Conservation (phyloP, 805 yeast species). For the Wickerhamomyces pijperi region DNA sequence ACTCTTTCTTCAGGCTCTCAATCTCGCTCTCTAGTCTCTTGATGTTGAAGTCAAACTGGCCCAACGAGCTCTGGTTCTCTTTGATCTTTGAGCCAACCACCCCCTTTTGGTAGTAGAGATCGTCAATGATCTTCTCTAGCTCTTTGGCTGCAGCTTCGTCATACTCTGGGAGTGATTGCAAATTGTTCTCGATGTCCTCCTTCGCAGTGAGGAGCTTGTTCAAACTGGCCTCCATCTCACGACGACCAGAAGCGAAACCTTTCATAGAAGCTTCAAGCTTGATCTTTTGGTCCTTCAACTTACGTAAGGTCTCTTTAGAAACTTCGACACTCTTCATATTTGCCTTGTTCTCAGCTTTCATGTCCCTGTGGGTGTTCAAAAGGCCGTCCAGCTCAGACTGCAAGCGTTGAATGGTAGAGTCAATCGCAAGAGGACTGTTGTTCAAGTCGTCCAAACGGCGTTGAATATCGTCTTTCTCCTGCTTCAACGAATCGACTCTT, state of each 20-base stretch:
- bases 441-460: constrained; percentile 19
- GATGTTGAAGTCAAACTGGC: constrained; percentile 16
- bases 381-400: constrained; percentile 18
- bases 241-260: constrained; percentile 3
- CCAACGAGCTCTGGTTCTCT: too few relatives aligned
- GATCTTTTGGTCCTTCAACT: constrained; percentile 3
- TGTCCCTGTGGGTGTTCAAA: constrained; percentile 16
- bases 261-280: neutral
- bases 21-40: constrained; percentile 21
- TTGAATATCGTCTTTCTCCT: constrained; percentile 18
- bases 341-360: constrained; percentile 12
- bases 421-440: constrained; percentile 6
- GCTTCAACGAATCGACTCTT: constrained; percentile 12
- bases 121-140: constrained; percentile 5
- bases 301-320: constrained; percentile 24
- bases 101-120: too few relatives aligned
- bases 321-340: constrained; percentile 16
- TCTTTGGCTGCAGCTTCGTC: constrained; percentile 4
- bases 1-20: constrained; percentile 3
- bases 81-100: too few relatives aligned
- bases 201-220: constrained; percentile 23
- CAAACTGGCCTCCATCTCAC: constrained; percentile 23
- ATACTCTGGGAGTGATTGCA: constrained; percentile 8
- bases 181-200: constrained; percentile 17
- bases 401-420: too few relatives aligned